A percentile compares a stretch with the other conserved stretches of the same genome.
These are phyloP conservation scores for Nicotiana otophora DNA, from an alignment of 257 asterid species.

Conservation along the genomic window DNA sequence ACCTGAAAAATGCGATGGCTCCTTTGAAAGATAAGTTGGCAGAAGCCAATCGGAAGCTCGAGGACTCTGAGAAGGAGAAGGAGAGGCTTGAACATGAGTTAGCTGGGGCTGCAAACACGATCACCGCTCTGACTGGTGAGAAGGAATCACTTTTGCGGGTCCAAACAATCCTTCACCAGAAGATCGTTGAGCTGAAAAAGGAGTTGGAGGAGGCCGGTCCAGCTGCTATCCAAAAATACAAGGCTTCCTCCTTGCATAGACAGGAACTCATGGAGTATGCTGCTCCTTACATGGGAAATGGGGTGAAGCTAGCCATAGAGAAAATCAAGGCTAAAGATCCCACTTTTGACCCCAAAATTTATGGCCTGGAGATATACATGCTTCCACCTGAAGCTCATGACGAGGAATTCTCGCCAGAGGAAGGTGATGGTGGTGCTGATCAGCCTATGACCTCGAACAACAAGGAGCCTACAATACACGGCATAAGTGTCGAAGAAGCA, in stretches of 20 bases:
- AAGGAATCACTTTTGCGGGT: not conserved
- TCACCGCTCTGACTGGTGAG: not conserved
- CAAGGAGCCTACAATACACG: no score
- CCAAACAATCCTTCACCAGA: not conserved
- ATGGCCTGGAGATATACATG: not conserved
- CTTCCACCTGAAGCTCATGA: not conserved
- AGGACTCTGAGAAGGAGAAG: not conserved
- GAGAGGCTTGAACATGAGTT: not conserved
- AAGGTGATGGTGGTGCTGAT: not conserved
- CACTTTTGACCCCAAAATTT: not conserved
- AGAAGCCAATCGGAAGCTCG: not conserved
- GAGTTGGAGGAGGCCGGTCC: not conserved
- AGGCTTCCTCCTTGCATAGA: not conserved
- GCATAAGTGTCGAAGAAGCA: not conserved
- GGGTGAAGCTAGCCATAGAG: constrained; percentile 1
- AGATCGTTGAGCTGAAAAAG: not conserved
- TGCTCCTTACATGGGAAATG: constrained; percentile 4
- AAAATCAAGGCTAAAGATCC: constrained; percentile 5
- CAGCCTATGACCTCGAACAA: not conserved
- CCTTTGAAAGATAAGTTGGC: not conserved
- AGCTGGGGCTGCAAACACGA: not conserved
- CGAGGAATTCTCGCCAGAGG: not conserved
- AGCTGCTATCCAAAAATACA: not conserved
- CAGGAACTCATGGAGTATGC: constrained; percentile 6
- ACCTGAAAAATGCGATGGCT: not conserved